Evolutionary conservation across 2,329 filamentous ascomycete genomes (phyloP).

Genomic region (Fusarium nodosum): DNA sequence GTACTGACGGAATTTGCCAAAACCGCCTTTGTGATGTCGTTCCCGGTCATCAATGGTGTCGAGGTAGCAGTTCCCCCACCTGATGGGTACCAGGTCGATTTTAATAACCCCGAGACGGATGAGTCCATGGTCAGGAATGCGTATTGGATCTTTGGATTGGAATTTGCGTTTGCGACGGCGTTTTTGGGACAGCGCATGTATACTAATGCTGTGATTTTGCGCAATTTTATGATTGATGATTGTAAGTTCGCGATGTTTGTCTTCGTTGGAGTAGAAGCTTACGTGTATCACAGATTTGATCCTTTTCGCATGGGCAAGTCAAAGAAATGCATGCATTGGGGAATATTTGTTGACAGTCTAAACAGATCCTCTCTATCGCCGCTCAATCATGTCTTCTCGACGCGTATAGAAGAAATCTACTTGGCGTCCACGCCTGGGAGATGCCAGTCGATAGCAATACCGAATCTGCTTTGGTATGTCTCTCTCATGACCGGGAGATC

Average conservation of each 20-base stretch:
- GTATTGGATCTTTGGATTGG: slow-evolving; percentile 19
- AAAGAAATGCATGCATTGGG: fast-evolving
- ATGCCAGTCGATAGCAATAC: slow-evolving; percentile 23
- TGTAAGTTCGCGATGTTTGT: neutral
- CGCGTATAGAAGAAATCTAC: slow-evolving; percentile 11
- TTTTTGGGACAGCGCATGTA: slow-evolving; percentile 26
- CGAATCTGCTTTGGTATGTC: neutral
- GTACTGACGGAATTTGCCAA: fast-evolving
- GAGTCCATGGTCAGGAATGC: slow-evolving; percentile 22
- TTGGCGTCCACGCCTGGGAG: slow-evolving; percentile 24
- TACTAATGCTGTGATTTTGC: slow-evolving; percentile 16
- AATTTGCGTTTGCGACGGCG: slow-evolving; percentile 17
- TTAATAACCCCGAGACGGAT: slow-evolving; percentile 4
- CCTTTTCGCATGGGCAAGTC: slow-evolving; percentile 15
- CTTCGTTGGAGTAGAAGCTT: fast-evolving
- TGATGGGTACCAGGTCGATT: slow-evolving; percentile 5
- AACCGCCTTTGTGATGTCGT: neutral
- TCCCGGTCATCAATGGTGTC: slow-evolving; percentile 14
- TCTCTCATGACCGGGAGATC: neutral
- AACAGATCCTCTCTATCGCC: slow-evolving; percentile 1
- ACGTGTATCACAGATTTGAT: neutral
- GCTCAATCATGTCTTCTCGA: slow-evolving; percentile 28
- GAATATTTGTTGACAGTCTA: fast-evolving
- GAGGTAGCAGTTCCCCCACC: slow-evolving; percentile 21
- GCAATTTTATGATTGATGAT: slow-evolving; percentile 18